Evolutionary conservation across 2,329 filamentous ascomycete genomes (phyloP).

Genomic region (Drechslerella stenobrocha): DNA sequence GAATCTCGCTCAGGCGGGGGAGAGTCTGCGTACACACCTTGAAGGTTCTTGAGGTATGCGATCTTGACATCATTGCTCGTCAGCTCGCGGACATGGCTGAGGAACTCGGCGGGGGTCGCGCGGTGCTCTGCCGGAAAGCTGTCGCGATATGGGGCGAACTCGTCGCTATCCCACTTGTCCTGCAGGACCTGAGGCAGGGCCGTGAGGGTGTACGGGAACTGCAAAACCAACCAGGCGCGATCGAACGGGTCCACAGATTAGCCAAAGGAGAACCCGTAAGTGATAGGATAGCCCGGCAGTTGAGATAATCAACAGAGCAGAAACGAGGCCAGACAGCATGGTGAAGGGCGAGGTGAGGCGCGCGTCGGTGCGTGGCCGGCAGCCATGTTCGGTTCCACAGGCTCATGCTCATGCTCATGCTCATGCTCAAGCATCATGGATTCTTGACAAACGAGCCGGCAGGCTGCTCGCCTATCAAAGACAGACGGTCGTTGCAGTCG

Average conservation of each 20-base stretch:
- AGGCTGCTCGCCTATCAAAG: constrained; percentile 46
- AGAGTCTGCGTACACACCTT: constrained; percentile 58
- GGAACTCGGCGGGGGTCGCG: constrained; percentile 64
- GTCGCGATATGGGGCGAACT: constrained; percentile 69
- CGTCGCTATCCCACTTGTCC: constrained; percentile 67
- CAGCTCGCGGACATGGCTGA: constrained; percentile 70
- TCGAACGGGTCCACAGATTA: too few relatives aligned
- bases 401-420: too few relatives aligned
- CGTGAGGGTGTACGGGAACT: constrained; percentile 78
- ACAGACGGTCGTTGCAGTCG: constrained; percentile 5
- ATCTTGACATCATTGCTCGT: constrained; percentile 73
- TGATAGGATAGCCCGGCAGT: constrained; percentile 41
- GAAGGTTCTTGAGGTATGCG: constrained; percentile 75
- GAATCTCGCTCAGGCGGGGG: too few relatives aligned
- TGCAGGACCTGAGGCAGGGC: constrained; percentile 67
- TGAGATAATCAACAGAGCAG: not conserved
- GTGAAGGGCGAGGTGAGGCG: not conserved
- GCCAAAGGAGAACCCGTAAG: too few relatives aligned
- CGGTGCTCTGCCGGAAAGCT: constrained; percentile 71
- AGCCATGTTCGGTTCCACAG: constrained; percentile 40
- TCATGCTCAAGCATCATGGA: constrained; percentile 38
- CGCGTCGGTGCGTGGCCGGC: too few relatives aligned
- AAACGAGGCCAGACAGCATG: not conserved
- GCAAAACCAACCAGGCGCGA: constrained; percentile 48
- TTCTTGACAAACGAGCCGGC: constrained; percentile 7